These are phyloP conservation scores for Colletotrichum lini DNA, from an alignment of 2,329 filamentous ascomycete genomes.

Conservation along the genomic window DNA sequence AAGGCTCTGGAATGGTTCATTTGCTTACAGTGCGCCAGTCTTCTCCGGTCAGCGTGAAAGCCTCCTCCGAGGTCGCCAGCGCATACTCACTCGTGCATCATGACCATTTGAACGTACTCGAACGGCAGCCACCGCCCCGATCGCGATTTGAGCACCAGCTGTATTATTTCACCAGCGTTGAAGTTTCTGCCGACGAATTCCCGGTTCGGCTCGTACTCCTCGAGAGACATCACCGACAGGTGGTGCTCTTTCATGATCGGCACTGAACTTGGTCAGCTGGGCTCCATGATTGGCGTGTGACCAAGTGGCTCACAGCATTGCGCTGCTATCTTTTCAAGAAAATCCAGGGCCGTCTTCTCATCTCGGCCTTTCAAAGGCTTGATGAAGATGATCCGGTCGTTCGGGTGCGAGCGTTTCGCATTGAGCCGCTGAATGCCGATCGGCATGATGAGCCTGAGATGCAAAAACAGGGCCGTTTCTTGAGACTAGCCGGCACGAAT, in stretches of 20 bases:
- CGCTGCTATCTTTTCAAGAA: conserved; percentile 83
- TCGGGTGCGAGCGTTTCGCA: conserved; percentile 80
- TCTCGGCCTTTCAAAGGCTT: conserved; percentile 79
- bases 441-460: conserved; percentile 71
- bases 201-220: conserved; percentile 84
- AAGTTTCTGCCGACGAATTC: conserved; percentile 93
- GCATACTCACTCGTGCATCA: conserved; percentile 82
- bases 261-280: conserved; percentile 53
- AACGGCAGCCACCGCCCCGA: conserved; percentile 83
- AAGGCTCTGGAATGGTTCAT: conserved; percentile 91
- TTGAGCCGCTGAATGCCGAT: conserved; percentile 86
- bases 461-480: no score
- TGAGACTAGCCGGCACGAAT: no score
- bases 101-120: conserved; percentile 90
- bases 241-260: conserved; percentile 79
- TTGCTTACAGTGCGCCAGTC: conserved; percentile 86
- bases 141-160: conserved; percentile 82
- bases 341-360: conserved; percentile 75
- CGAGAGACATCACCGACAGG: conserved; percentile 77
- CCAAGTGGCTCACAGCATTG: conserved; percentile 73
- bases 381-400: conserved; percentile 86
- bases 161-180: conserved; percentile 89
- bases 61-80: not conserved
- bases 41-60: conserved; percentile 46
- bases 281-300: no score